These are phyloP conservation scores for Rhizomucor pusillus DNA, from an alignment of 371 early-diverging fungal species.

Conservation along the genomic window DNA sequence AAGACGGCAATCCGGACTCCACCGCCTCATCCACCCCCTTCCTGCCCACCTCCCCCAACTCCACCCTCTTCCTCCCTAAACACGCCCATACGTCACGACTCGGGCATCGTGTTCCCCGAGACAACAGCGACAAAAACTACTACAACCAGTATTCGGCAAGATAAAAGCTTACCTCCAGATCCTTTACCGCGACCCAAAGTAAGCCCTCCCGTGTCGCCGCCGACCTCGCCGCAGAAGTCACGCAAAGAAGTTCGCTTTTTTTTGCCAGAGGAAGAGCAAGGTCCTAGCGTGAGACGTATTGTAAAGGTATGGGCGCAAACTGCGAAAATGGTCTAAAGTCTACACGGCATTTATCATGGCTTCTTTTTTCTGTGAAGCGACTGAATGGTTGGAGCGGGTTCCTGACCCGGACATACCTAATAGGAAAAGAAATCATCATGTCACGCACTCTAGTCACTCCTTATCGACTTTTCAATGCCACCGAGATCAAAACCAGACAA, in stretches of 20 bases:
- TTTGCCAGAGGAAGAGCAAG: too few relatives aligned
- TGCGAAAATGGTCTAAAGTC: not conserved
- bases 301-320: not conserved
- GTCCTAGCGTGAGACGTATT: too few relatives aligned
- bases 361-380: conserved; percentile 6
- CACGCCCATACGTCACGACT: not conserved
- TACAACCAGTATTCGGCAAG: not conserved
- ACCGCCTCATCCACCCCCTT: conserved; percentile 15
- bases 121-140: conserved; percentile 3
- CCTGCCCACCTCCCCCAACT: conserved; percentile 9
- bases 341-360: too few relatives aligned
- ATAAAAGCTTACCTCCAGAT: too few relatives aligned
- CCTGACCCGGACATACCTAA: conserved; percentile 23
- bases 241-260: too few relatives aligned
- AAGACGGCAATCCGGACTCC: not conserved
- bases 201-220: too few relatives aligned
- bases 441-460: conserved; percentile 16
- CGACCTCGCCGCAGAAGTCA: too few relatives aligned
- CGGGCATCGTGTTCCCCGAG: not conserved
- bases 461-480: conserved; percentile 18
- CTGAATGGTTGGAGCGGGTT: conserved; percentile 22
- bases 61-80: conserved; percentile 4
- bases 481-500: conserved; percentile 11
- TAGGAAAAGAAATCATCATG: conserved; percentile 14
- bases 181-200: too few relatives aligned